Evolutionary conservation across 1,284 basidiomycete species (phyloP).

Genomic region (Veloboletus limbatus): DNA sequence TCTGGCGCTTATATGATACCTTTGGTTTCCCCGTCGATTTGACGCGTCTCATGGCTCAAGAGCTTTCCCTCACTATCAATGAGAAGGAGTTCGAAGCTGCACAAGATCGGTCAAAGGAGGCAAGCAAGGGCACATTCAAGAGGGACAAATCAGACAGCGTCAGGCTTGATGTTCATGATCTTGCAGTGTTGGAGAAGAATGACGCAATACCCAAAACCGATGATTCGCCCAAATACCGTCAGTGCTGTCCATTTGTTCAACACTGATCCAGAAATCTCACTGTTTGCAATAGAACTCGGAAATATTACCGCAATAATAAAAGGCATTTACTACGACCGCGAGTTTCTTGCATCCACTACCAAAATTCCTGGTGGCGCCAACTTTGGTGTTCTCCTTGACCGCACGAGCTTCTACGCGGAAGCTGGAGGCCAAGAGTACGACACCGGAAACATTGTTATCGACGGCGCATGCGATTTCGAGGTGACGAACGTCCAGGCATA

Average conservation of each 20-base stretch:
- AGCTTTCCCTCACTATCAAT: slow-evolving; percentile 84
- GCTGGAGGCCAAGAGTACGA: slow-evolving; percentile 97
- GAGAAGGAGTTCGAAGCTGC: slow-evolving; percentile 90
- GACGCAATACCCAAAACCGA: slow-evolving; percentile 87
- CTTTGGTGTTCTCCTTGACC: slow-evolving; percentile 90
- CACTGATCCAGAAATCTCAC: neutral
- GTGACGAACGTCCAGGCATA: slow-evolving; percentile 91
- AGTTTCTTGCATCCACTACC: slow-evolving; percentile 71
- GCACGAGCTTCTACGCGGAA: slow-evolving; percentile 98
- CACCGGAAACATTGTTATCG: slow-evolving; percentile 91
- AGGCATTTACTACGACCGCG: slow-evolving; percentile 83
- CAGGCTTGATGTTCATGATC: slow-evolving; percentile 95
- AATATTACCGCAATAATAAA: slow-evolving; percentile 78
- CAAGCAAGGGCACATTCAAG: slow-evolving; percentile 80
- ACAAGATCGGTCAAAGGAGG: slow-evolving; percentile 85
- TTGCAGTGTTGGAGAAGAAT: slow-evolving; percentile 85
- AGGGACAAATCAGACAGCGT: slow-evolving; percentile 69
- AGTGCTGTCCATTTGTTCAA: slow-evolving; percentile 6
- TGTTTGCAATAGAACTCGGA: slow-evolving; percentile 54
- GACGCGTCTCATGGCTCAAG: slow-evolving; percentile 97
- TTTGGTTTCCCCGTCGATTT: slow-evolving; percentile 98
- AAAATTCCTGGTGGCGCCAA: slow-evolving; percentile 60
- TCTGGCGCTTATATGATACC: slow-evolving; percentile 98
- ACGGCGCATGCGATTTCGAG: slow-evolving; percentile 89
- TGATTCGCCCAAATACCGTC: slow-evolving; percentile 89